phyloP scores from a whole-genome alignment of 495 filamentous ascomycete genomes.

The Saxispiralis lemnorum region DNA sequence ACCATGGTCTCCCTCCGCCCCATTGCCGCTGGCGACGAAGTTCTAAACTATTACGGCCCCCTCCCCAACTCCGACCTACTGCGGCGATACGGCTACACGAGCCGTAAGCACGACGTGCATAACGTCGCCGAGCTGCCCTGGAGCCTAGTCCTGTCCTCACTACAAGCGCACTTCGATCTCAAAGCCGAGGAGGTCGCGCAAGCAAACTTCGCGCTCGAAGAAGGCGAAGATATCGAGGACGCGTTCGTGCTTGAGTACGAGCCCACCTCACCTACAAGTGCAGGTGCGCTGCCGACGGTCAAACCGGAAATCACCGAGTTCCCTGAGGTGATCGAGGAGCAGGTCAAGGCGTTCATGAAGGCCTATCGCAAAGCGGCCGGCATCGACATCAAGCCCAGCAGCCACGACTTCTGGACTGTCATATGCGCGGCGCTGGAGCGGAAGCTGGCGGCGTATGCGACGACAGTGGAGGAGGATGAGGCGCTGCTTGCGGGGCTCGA shows the following conservation, averaged over 20 bases:
- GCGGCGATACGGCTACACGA: conserved; percentile 78
- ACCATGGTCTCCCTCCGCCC: conserved; percentile 48
- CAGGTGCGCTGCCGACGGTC: conserved; percentile 6
- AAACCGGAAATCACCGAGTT: conserved; percentile 10
- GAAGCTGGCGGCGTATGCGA: not conserved
- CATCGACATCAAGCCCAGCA: conserved; percentile 34
- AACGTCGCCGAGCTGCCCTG: conserved; percentile 69
- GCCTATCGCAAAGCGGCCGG: conserved; percentile 25
- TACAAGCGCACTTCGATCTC: conserved; percentile 26
- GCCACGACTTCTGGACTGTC: conserved; percentile 1
- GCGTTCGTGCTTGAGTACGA: conserved; percentile 31
- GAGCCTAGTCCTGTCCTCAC: conserved; percentile 34
- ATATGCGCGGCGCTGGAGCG: not conserved
- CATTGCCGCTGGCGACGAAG: conserved; percentile 55
- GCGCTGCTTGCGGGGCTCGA: not conserved
- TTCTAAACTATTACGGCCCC: conserved; percentile 83
- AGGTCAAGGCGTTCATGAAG: conserved; percentile 27
- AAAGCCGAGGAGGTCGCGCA: conserved; percentile 21
- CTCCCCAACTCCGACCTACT: conserved; percentile 68
- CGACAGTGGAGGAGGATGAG: not conserved
- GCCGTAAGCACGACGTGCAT: conserved; percentile 51
- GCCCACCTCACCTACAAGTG: conserved; percentile 22
- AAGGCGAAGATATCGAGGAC: conserved; percentile 36
- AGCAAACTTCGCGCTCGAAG: conserved; percentile 26
- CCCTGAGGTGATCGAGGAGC: conserved; percentile 27